A percentile compares a stretch with the other conserved stretches of the same genome.
Evolutionary conservation across 2,329 filamentous ascomycete species (phyloP).

Genomic region (Fusarium sp.): DNA sequence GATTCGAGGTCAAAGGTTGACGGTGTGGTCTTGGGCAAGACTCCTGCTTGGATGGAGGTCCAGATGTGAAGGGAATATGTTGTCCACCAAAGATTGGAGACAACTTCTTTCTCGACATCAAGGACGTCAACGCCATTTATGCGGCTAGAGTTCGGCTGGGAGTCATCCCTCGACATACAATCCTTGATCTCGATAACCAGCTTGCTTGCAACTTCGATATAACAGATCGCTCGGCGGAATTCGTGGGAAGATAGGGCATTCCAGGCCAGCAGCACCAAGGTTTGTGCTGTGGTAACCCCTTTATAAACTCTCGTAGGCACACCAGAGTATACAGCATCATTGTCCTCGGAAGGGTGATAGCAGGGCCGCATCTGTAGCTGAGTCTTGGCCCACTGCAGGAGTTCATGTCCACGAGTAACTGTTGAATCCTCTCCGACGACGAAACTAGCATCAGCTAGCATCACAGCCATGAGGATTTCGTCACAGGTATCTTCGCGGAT

Average conservation of each 20-base stretch:
- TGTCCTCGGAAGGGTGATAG: conserved; percentile 27
- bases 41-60: conserved; percentile 49
- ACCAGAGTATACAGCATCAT: conserved; percentile 37
- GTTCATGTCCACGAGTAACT: conserved; percentile 42
- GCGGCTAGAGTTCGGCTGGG: conserved; percentile 45
- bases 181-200: conserved; percentile 47
- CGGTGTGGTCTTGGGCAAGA: conserved; percentile 37
- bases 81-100: conserved; percentile 52
- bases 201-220: conserved; percentile 47
- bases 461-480: conserved; percentile 50
- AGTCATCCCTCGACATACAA: conserved; percentile 40
- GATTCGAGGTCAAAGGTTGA: conserved; percentile 41
- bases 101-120: conserved; percentile 52
- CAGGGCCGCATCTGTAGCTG: conserved; percentile 46
- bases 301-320: conserved; percentile 47
- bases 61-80: conserved; percentile 51
- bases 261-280: conserved; percentile 50
- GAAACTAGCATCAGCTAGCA: conserved; percentile 52
- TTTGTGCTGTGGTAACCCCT: conserved; percentile 47
- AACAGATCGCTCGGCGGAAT: conserved; percentile 48
- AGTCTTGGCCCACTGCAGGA: conserved; percentile 48
- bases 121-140: conserved; percentile 54
- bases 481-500: conserved; percentile 52
- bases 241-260: conserved; percentile 46
- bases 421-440: conserved; percentile 44